Evolutionary conservation across 495 filamentous ascomycete genomes (phyloP).

Genomic region (Parachaetomium inaequale): DNA sequence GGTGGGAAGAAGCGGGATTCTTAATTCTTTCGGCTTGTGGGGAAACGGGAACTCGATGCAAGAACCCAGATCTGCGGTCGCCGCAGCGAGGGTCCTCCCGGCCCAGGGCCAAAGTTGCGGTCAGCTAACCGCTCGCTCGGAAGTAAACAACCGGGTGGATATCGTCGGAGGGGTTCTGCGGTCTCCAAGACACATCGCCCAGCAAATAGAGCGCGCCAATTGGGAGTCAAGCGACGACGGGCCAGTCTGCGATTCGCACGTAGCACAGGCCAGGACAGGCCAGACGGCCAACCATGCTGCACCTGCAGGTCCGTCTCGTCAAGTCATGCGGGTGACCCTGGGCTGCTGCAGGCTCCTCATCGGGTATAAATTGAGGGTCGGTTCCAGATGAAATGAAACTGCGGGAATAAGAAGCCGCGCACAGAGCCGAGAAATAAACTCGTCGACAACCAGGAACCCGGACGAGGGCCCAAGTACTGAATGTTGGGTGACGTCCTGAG

Average conservation of each 20-base stretch:
- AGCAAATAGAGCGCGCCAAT: conserved; percentile 17
- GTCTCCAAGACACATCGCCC: conserved; percentile 9
- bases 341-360: conserved; percentile 2
- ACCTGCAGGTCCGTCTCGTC: conserved; percentile 17
- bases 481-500: background rate
- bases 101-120: conserved; percentile 21
- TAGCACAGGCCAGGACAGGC: background rate
- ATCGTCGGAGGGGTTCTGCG: conserved; percentile 8
- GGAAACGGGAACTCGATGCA: conserved; percentile 1
- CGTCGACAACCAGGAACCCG: background rate
- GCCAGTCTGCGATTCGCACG: conserved; percentile 20
- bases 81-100: conserved; percentile 10
- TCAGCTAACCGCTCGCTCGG: conserved; percentile 15
- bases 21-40: conserved; percentile 20
- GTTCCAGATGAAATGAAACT: background rate
- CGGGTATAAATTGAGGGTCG: background rate
- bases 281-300: background rate
- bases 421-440: background rate
- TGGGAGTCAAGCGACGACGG: background rate
- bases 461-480: background rate
- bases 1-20: conserved; percentile 15
- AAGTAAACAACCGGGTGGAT: conserved; percentile 23
- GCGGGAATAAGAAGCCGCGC: background rate
- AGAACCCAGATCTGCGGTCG: conserved; percentile 14
- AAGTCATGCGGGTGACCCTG: conserved; percentile 12